Evolutionary conservation across 768 basidiomycete species (phyloP).

Genomic region (Termitomyces sp.): DNA sequence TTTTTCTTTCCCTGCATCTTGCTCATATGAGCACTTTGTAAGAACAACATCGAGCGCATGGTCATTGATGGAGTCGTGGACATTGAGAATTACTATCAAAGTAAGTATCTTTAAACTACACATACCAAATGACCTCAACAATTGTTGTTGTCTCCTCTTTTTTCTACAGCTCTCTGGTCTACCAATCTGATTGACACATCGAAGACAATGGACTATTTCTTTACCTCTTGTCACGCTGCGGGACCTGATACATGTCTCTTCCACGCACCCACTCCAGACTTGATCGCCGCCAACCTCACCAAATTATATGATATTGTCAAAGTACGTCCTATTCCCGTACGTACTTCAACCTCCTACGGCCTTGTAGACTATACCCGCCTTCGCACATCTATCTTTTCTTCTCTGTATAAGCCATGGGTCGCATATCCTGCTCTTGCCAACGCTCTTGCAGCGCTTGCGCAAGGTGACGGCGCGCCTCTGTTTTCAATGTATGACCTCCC

Average conservation of each 20-base stretch:
- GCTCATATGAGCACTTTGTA: neutral
- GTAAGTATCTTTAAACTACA: conserved; percentile 18
- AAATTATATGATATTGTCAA: conserved; percentile 29
- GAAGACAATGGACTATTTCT: conserved; percentile 33
- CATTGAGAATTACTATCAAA: conserved; percentile 35
- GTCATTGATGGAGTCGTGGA: conserved; percentile 41
- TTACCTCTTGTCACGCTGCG: conserved; percentile 32
- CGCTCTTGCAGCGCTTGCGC: conserved; percentile 31
- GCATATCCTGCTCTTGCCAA: conserved; percentile 31
- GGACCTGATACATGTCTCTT: conserved; percentile 36
- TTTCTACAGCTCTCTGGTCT: conserved; percentile 29
- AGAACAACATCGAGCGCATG: conserved; percentile 37
- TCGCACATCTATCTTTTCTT: conserved; percentile 25
- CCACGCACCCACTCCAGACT: conserved; percentile 31
- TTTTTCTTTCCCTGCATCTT: neutral
- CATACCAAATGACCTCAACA: neutral
- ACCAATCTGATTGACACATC: conserved; percentile 35
- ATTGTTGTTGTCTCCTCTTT: neutral
- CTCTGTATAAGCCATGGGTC: conserved; percentile 34
- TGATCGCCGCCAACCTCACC: conserved; percentile 33
- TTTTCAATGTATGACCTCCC: conserved; percentile 18
- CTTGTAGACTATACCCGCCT: conserved; percentile 33
- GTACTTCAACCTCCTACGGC: conserved; percentile 27
- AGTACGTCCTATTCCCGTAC: conserved; percentile 31
- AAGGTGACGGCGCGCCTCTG: conserved; percentile 27